Conservation (phyloP, 805 yeast species). For the Lipomyces chichibuensis region DNA sequence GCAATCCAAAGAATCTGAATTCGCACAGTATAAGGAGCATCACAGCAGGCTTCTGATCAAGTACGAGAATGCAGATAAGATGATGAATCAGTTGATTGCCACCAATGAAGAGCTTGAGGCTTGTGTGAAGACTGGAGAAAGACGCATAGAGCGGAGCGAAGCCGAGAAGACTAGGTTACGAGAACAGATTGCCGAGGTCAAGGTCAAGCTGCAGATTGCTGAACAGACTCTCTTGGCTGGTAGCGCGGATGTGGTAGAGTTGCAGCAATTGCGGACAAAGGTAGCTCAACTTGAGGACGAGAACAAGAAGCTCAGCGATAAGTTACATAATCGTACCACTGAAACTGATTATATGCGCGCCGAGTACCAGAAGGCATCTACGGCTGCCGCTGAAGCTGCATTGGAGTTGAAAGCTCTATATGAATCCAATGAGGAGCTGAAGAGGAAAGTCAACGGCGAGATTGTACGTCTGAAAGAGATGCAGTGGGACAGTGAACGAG, state of each 20-base stretch:
- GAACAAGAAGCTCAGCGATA: slow-evolving; percentile 50
- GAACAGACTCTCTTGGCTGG: slow-evolving; percentile 39
- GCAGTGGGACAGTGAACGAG: slow-evolving; percentile 42
- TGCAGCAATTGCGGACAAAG: slow-evolving; percentile 48
- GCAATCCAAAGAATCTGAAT: slow-evolving; percentile 9
- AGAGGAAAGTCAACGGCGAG: slow-evolving; percentile 39
- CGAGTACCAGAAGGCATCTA: slow-evolving; percentile 41
- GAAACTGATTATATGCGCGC: slow-evolving; percentile 61
- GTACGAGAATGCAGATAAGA: slow-evolving; percentile 3
- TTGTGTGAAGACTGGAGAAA: slow-evolving; percentile 35
- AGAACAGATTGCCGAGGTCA: slow-evolving; percentile 41
- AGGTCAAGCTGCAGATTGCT: slow-evolving; percentile 41
- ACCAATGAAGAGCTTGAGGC: slow-evolving; percentile 33
- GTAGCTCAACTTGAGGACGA: slow-evolving; percentile 54
- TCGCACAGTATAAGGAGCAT: neutral
- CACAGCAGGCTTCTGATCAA: slow-evolving; percentile 7
- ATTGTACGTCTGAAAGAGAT: slow-evolving; percentile 37
- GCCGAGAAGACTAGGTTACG: slow-evolving; percentile 34
- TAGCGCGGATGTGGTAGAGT: slow-evolving; percentile 37
- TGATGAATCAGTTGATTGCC: neutral
- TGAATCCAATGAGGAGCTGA: slow-evolving; percentile 35
- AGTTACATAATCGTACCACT: slow-evolving; percentile 52
- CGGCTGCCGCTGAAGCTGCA: slow-evolving; percentile 41
- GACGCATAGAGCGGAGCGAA: slow-evolving; percentile 37
- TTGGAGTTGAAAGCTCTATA: slow-evolving; percentile 41